Evolutionary conservation across 768 basidiomycete species (phyloP).

Genomic region (Paxillus involutus): DNA sequence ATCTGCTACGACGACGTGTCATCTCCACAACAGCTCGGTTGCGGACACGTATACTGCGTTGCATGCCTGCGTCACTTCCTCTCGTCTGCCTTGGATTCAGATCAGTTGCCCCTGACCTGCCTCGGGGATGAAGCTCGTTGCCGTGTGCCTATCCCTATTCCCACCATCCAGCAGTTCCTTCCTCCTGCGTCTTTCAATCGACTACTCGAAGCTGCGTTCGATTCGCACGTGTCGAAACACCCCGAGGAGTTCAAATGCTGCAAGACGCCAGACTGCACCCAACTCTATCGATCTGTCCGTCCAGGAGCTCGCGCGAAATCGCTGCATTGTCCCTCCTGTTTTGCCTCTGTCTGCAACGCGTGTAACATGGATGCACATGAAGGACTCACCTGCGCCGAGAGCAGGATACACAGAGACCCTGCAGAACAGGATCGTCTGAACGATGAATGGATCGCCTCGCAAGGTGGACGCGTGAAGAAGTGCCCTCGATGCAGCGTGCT

Average conservation of each 20-base stretch:
- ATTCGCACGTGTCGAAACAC: constrained; percentile 54
- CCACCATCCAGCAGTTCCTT: constrained; percentile 50
- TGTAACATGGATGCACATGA: constrained; percentile 66
- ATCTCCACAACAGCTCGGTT: constrained; percentile 50
- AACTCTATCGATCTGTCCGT: constrained; percentile 60
- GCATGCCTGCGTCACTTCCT: constrained; percentile 60
- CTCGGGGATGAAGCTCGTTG: constrained; percentile 66
- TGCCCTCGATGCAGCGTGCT: constrained; percentile 69
- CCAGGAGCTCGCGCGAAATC: constrained; percentile 33
- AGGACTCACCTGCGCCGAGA: constrained; percentile 56
- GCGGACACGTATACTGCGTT: constrained; percentile 69
- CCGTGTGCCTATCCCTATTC: constrained; percentile 50
- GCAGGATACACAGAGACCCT: constrained; percentile 28
- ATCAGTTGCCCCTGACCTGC: constrained; percentile 66
- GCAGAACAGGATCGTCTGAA: constrained; percentile 54
- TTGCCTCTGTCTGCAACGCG: constrained; percentile 58
- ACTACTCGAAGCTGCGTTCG: constrained; percentile 55
- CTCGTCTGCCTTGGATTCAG: constrained; percentile 51
- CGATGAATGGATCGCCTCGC: constrained; percentile 54
- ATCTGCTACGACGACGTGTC: constrained; percentile 48
- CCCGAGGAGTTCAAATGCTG: constrained; percentile 68
- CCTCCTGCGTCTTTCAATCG: constrained; percentile 51
- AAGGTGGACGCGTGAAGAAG: constrained; percentile 58
- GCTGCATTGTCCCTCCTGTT: constrained; percentile 69
- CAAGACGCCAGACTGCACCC: constrained; percentile 74